Base-by-base conservation (phyloP, 768 basidiomycete species). In the Russula virescens region DNA sequence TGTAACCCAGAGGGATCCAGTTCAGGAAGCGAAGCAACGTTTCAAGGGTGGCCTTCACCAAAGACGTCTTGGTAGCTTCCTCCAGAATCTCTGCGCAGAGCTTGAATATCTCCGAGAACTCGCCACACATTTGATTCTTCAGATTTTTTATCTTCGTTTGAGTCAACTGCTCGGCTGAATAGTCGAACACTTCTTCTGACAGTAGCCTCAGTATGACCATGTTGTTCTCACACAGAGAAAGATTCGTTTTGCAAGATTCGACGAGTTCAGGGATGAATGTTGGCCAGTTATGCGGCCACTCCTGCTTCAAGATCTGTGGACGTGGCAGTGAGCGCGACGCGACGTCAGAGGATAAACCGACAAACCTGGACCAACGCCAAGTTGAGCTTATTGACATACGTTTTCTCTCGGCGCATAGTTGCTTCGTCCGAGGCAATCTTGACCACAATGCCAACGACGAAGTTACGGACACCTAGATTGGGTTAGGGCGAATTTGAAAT, bases 251-350 rank as follows among this genome's bases (percentile, higher is more conserved):
- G 48, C 96, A 98, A 9, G 96, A 97, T 68, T 94, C 89, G 62
- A 98, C 94, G 50, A 98, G 90, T 75, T 98, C 95, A 13, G 91
- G 86, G 70, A 98, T 97, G 79, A 98, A 98, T 23, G 83, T 91
- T 35, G 96, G 95, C 97, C 97, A 99, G 71, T 97, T 94, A 73
- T 97, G 92, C 26, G 96, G 96, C 97, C 97, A 99, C 74, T 98
- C 97, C 79, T 98, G 97, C 76, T 98, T 99, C 67, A 99, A 79
- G 64, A 99, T 97, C 94, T 99, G 71, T 21, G 31, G 14, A 46
- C 43, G n/a, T 13, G 46, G 52, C 16, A 8, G 55, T 47, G 34
- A 63, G 54, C 28, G 46, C 46, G 47, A 61, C 31, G 57, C 46
- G 31, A 49, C 25, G 26, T 34, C 25, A 64, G 38, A 58, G 18